A percentile compares a stretch with the other conserved stretches of the same genome.
These are phyloP conservation scores for Aspergillus sp. DNA, from an alignment of 2,329 filamentous ascomycete genomes.

Conservation along the genomic window DNA sequence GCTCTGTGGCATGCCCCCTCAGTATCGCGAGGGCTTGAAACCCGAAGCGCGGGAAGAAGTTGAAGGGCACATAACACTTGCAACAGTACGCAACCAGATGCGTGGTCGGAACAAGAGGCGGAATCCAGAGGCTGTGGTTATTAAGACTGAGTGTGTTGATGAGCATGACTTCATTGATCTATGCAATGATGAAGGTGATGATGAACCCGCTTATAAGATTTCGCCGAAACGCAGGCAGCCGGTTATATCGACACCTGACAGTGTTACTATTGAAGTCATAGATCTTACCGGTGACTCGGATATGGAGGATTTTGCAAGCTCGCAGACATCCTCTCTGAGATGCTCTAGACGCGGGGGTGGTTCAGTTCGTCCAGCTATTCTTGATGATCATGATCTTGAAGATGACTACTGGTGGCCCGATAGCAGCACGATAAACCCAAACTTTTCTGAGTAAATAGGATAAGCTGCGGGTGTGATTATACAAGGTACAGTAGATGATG, in stretches of 20 bases:
- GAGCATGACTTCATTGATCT: slow-evolving; percentile 16
- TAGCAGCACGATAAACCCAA: slow-evolving; percentile 32
- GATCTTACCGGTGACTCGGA: slow-evolving; percentile 30
- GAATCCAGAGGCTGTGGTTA: background rate
- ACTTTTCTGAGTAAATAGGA: slow-evolving; percentile 20
- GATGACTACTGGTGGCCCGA: slow-evolving; percentile 43
- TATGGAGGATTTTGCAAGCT: background rate
- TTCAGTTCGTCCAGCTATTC: background rate
- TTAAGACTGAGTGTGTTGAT: background rate
- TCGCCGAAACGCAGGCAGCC: slow-evolving; percentile 4
- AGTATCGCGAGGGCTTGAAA: slow-evolving; percentile 24
- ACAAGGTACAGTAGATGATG: background rate
- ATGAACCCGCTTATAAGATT: background rate
- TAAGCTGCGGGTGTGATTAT: background rate
- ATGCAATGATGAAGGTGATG: slow-evolving; percentile 19
- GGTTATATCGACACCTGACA: slow-evolving; percentile 7
- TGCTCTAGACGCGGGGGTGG: background rate
- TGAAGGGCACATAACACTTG: slow-evolving; percentile 24
- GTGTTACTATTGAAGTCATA: slow-evolving; percentile 20
- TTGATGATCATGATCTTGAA: slow-evolving; percentile 18
- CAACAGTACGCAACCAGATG: slow-evolving; percentile 29
- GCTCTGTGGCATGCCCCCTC: slow-evolving; percentile 26
- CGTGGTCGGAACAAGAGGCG: slow-evolving; percentile 21
- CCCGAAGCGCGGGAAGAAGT: slow-evolving; percentile 17
- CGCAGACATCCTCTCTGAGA: slow-evolving; percentile 12